These are phyloP conservation scores for Leccinum variicolor DNA, from an alignment of 768 basidiomycete genomes.

Conservation along the genomic window DNA sequence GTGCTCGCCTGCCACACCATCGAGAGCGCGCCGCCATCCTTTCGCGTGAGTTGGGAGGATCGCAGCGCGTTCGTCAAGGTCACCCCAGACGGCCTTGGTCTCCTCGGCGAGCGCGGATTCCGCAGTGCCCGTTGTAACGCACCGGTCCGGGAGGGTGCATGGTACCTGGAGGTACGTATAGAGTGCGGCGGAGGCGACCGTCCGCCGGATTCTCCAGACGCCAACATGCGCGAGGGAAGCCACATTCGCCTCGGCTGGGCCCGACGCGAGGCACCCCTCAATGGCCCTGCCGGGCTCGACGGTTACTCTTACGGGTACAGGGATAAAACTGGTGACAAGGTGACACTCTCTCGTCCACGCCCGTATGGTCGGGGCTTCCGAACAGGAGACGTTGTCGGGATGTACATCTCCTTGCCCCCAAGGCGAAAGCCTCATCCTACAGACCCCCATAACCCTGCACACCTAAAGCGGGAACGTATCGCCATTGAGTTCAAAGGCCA, in stretches of 20 bases:
- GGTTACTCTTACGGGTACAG: conserved; percentile 91
- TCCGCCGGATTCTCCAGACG: conserved; percentile 37
- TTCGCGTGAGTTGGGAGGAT: conserved; percentile 88
- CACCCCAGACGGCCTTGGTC: conserved; percentile 70
- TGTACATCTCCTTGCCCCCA: conserved; percentile 87
- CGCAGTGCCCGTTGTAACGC: conserved; percentile 88
- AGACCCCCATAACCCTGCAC: conserved; percentile 77
- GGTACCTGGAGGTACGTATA: conserved; percentile 92
- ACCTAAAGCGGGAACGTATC: conserved; percentile 83
- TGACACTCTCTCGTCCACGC: conserved; percentile 76
- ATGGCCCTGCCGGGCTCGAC: conserved; percentile 90
- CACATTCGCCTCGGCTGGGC: conserved; percentile 93
- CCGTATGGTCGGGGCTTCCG: conserved; percentile 73
- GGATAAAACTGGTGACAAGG: conserved; percentile 91
- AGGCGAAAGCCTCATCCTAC: conserved; percentile 52
- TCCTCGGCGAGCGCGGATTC: conserved; percentile 86
- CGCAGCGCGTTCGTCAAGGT: conserved; percentile 77
- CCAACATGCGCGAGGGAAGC: conserved; percentile 57
- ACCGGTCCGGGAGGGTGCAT: conserved; percentile 82
- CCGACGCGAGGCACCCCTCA: conserved; percentile 88
- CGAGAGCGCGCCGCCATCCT: conserved; percentile 67
- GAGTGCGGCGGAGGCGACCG: conserved; percentile 68
- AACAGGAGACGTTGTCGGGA: conserved; percentile 87
- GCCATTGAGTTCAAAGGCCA: conserved; percentile 96
- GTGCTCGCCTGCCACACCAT: conserved; percentile 71